Conservation (phyloP, 2,329 filamentous ascomycete species). For the Pezicula radicicola region DNA sequence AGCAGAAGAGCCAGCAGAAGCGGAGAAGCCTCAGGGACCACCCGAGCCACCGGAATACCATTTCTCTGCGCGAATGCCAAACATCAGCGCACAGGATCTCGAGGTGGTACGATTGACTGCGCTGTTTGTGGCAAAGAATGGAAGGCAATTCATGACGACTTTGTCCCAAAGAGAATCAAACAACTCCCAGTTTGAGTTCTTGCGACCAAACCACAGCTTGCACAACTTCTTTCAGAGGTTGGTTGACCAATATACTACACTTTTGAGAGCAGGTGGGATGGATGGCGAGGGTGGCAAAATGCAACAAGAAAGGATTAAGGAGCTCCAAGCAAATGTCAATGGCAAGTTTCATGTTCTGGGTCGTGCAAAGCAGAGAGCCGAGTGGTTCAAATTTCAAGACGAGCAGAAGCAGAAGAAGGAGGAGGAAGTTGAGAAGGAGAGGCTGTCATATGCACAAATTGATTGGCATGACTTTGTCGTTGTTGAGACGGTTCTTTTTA, state of each 20-base stretch:
- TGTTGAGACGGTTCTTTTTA: conserved; percentile 92
- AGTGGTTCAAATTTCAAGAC: conserved; percentile 83
- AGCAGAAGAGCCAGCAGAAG: conserved; percentile 50
- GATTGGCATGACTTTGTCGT: conserved; percentile 98
- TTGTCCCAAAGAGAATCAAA: conserved; percentile 83
- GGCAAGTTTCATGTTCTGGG: conserved; percentile 80
- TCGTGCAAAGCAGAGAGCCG: conserved; percentile 79
- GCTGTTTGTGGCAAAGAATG: conserved; percentile 89
- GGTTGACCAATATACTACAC: conserved; percentile 87
- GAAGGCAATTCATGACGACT: conserved; percentile 85
- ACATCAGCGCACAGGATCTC: conserved; percentile 92
- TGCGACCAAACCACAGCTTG: conserved; percentile 91
- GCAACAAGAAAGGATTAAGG: conserved; percentile 67
- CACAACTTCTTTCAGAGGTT: conserved; percentile 94
- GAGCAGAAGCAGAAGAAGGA: conserved; percentile 85
- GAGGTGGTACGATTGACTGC: conserved; percentile 74
- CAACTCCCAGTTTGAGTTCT: conserved; percentile 95
- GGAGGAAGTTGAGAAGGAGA: conserved; percentile 80
- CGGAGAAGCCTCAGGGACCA: conserved; percentile 75
- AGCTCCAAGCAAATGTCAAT: conserved; percentile 70
- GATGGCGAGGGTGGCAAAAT: conserved; percentile 61
- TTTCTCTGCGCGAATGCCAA: conserved; percentile 95
- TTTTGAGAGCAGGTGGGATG: conserved; percentile 66
- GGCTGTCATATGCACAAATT: conserved; percentile 74
- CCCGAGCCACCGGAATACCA: conserved; percentile 82